Evolutionary conservation across 148 eudicot genomes (phyloP), one percentile per base, ranked within the genome.

Genomic region (Heliamphora exappendiculata): DNA sequence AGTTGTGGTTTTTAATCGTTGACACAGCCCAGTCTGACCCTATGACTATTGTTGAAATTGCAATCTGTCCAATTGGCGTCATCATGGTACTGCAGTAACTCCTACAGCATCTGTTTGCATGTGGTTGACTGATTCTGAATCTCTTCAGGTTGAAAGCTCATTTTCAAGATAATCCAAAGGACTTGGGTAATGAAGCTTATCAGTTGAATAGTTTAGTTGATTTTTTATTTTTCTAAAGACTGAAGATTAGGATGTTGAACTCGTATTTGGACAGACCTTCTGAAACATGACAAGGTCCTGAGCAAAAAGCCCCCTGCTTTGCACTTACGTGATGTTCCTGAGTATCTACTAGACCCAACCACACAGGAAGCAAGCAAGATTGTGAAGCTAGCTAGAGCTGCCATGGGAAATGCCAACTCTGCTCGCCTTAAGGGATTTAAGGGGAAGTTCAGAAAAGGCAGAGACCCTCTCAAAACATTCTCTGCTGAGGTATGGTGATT

Each of bases 331-430:
- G 81, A 91, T 80, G 91, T 93, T 26, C 97, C 99, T 0, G 99
- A 86, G 62, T 96, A 96, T 82, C 55, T 93, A 11, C 60, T 93
- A 79, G 99, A 96, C 78, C 81, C 91, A 74, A 84, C 91, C 64
- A 96, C 98, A 58, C 87, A 88, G 81, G 93, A 93, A 84, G 98
- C 97, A 49, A 91, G 94, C 86, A 96, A 96, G 84, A 84, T 87
- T 66, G 91, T 93, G 14, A 93, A 93, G 85, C 87, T 93, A 80
- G 84, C 88, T 78, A 89, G 92, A 75, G 97, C 97, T 29, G 97
- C 93, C 47, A 87, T 91, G 98, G 93, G 93, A 50, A 86, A 82
- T 49, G 70, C 75, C 17, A 87, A 79, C 39, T 37, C 89, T 36
- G 74, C 72, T 76, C 83, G 81, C 24, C 82, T 78, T 24, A 83